Evolutionary conservation across 129 eudicot genomes (phyloP).

Genomic region (Helianthus tuberosus): DNA sequence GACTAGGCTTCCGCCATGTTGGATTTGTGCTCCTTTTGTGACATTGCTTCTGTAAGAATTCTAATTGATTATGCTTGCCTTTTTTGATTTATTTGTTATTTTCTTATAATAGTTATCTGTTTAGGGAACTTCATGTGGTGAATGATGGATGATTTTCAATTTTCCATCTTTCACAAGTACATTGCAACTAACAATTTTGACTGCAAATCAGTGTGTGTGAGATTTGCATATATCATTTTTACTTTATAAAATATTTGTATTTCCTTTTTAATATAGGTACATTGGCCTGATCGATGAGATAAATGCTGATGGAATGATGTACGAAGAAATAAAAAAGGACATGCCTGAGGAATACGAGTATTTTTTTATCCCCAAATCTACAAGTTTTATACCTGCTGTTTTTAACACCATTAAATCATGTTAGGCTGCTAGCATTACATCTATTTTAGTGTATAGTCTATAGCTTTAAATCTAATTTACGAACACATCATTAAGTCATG

Average conservation of each 20-base stretch:
- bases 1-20: too few relatives aligned
- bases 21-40: too few relatives aligned
- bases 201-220: slow-evolving; percentile 56
- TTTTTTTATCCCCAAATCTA: not conserved
- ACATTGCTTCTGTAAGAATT: slow-evolving; percentile 96
- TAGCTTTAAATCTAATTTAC: too few relatives aligned
- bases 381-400: not conserved
- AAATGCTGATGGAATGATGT: slow-evolving; percentile 99
- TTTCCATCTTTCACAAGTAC: slow-evolving; percentile 58
- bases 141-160: not conserved
- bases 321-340: slow-evolving; percentile 91
- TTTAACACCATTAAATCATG: not conserved
- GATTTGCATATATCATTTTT: slow-evolving; percentile 8
- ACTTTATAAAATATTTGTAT: not conserved
- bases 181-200: slow-evolving; percentile 86
- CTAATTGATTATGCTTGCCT: slow-evolving; percentile 24
- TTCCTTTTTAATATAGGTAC: slow-evolving; percentile 57
- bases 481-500: too few relatives aligned
- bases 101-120: not conserved
- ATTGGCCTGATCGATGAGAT: slow-evolving; percentile 99
- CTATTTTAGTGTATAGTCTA: too few relatives aligned
- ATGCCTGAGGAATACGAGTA: slow-evolving; percentile 98
- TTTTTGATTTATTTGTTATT: not conserved
- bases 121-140: not conserved
- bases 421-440: not conserved